Evolutionary conservation across 805 yeast species (phyloP).

Genomic region (Cyberlindnera galapagoensis): DNA sequence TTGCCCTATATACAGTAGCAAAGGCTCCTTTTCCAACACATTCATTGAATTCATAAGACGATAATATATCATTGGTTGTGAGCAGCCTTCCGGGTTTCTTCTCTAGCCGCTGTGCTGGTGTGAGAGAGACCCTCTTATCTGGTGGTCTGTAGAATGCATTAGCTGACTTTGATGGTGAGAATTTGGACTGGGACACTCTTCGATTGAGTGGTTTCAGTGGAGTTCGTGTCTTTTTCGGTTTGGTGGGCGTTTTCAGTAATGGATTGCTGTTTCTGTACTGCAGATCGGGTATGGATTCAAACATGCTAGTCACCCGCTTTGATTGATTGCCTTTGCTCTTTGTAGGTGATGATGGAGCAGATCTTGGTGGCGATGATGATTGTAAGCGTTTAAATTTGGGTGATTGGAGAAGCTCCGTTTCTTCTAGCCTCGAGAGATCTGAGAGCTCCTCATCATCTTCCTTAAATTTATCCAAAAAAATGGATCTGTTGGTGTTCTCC

Average conservation of each 20-base stretch:
- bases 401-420: constrained; percentile 21
- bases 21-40: constrained; percentile 87
- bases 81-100: constrained; percentile 30
- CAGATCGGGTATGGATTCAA: constrained; percentile 20
- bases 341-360: constrained; percentile 19
- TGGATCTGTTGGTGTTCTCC: constrained; percentile 15
- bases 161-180: constrained; percentile 14
- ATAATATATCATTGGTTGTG: constrained; percentile 22
- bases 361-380: constrained; percentile 21
- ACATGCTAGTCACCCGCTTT: constrained; percentile 5
- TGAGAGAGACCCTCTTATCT: constrained; percentile 23
- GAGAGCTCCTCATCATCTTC: constrained; percentile 19
- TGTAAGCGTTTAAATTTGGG: constrained; percentile 22
- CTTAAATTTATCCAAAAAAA: constrained; percentile 20
- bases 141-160: constrained; percentile 2
- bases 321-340: constrained; percentile 12
- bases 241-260: constrained; percentile 20
- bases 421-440: constrained; percentile 22
- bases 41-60: constrained; percentile 45
- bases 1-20: constrained; percentile 78
- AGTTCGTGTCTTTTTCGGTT: constrained; percentile 5
- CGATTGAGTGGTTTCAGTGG: constrained; percentile 14
- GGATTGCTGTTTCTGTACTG: constrained; percentile 11
- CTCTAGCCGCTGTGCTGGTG: constrained; percentile 48
- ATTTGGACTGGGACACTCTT: constrained; percentile 6